A percentile compares a stretch with the other conserved stretches of the same genome.
phyloP scores from a whole-genome alignment of 129 eudicot species.

The Daucus carota region DNA sequence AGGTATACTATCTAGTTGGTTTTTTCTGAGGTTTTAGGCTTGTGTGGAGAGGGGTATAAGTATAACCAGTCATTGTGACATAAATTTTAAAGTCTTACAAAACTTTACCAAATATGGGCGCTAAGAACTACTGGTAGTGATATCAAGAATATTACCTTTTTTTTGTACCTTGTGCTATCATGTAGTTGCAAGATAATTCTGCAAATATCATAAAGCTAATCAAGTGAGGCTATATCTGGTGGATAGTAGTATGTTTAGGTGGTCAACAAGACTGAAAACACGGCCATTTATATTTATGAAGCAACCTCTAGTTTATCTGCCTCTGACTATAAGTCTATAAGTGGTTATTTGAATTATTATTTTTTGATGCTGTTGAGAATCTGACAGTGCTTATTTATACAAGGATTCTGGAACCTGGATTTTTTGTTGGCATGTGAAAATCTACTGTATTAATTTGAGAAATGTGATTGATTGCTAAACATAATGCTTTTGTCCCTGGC shows the following conservation, averaged over 20 bases:
- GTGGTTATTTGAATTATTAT: neutral
- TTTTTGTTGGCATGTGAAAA: neutral
- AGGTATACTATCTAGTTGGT: neutral
- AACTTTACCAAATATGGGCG: neutral
- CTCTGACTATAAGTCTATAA: too few species aligned
- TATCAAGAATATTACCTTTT: neutral
- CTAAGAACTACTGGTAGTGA: neutral
- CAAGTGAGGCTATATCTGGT: neutral
- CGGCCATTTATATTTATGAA: neutral
- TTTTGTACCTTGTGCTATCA: neutral
- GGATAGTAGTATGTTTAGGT: too few species aligned
- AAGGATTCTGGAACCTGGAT: neutral
- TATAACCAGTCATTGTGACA: neutral
- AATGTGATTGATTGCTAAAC: neutral
- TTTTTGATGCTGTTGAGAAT: neutral
- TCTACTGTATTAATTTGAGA: neutral
- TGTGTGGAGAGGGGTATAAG: neutral
- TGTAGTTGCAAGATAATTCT: neutral
- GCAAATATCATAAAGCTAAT: neutral
- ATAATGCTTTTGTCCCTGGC: neutral
- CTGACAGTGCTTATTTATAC: neutral
- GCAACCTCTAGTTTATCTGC: neutral
- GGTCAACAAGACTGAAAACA: neutral
- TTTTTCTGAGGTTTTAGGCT: neutral
- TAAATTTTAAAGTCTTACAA: neutral